These are phyloP conservation scores for Cercospora beticola DNA, from an alignment of 2,329 filamentous ascomycete genomes.

Conservation along the genomic window DNA sequence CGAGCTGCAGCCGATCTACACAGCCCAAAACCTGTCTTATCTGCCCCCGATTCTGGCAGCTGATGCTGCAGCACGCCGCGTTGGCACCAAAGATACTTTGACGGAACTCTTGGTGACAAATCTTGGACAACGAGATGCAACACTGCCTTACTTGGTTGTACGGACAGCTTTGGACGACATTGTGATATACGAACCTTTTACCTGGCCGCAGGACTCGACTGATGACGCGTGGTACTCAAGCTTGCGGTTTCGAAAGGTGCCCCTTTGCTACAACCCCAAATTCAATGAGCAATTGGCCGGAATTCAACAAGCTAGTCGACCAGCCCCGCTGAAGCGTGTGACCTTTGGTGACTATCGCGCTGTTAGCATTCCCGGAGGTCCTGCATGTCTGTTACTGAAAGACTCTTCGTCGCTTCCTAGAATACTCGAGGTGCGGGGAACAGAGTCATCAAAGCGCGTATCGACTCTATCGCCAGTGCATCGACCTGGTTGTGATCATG, in stretches of 20 bases:
- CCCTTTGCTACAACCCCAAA: constrained; percentile 66
- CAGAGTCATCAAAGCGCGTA: constrained; percentile 5
- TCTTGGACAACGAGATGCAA: constrained; percentile 71
- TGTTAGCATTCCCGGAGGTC: constrained; percentile 77
- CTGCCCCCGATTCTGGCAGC: constrained; percentile 73
- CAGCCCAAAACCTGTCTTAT: constrained; percentile 73
- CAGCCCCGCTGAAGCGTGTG: constrained; percentile 57
- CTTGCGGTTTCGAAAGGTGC: constrained; percentile 73
- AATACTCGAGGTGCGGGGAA: constrained; percentile 45
- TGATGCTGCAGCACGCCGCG: constrained; percentile 68
- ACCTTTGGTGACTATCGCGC: constrained; percentile 74
- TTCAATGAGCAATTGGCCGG: constrained; percentile 51
- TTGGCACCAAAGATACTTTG: constrained; percentile 69
- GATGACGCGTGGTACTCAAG: constrained; percentile 49
- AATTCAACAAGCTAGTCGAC: constrained; percentile 45
- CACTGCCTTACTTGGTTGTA: constrained; percentile 75
- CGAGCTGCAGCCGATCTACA: constrained; percentile 70
- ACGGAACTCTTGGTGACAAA: constrained; percentile 81
- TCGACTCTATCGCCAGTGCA: constrained; percentile 68
- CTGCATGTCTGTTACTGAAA: constrained; percentile 79
- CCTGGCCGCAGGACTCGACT: constrained; percentile 38
- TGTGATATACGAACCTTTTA: constrained; percentile 81
- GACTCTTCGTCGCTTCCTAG: constrained; percentile 74
- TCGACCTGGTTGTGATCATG: constrained; percentile 72
- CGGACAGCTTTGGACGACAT: constrained; percentile 80